Evolutionary conservation across 768 basidiomycete genomes (phyloP).

Genomic region (Suillus alpinus): DNA sequence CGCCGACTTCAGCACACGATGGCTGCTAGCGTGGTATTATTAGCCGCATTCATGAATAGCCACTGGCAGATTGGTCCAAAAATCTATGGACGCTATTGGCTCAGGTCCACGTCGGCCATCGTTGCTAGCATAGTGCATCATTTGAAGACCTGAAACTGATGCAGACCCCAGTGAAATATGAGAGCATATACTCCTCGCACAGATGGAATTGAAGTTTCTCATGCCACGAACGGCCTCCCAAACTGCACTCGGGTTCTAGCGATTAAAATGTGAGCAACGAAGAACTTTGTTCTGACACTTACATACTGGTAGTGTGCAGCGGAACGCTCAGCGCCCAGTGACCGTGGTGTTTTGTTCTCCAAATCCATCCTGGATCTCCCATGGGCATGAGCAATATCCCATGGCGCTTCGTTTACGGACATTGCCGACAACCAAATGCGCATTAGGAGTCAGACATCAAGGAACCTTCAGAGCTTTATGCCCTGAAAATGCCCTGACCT

Average conservation of each 20-base stretch:
- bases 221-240: slow-evolving; percentile 12
- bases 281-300: slow-evolving; percentile 6
- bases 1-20: slow-evolving; percentile 15
- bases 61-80: slow-evolving; percentile 5
- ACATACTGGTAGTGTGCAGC: slow-evolving; percentile 14
- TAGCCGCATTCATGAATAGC: slow-evolving; percentile 9
- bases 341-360: slow-evolving; percentile 7
- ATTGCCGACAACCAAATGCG: slow-evolving; percentile 5
- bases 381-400: slow-evolving; percentile 12
- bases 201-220: slow-evolving; percentile 18
- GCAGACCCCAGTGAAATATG: not conserved
- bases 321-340: slow-evolving; percentile 15
- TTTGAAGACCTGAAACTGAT: not conserved
- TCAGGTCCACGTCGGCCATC: slow-evolving; percentile 5
- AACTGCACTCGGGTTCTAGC: slow-evolving; percentile 6
- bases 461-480: not conserved
- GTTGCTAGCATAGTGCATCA: not conserved
- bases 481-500: slow-evolving; percentile 8
- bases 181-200: not conserved
- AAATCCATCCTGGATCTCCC: slow-evolving; percentile 17
- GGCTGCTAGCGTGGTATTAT: slow-evolving; percentile 10
- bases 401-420: slow-evolving; percentile 2
- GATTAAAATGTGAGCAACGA: slow-evolving; percentile 1
- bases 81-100: slow-evolving; percentile 8
- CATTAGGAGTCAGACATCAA: not conserved